phyloP scores from a whole-genome alignment of 306 rosid species.

The Prunus campanulata region DNA sequence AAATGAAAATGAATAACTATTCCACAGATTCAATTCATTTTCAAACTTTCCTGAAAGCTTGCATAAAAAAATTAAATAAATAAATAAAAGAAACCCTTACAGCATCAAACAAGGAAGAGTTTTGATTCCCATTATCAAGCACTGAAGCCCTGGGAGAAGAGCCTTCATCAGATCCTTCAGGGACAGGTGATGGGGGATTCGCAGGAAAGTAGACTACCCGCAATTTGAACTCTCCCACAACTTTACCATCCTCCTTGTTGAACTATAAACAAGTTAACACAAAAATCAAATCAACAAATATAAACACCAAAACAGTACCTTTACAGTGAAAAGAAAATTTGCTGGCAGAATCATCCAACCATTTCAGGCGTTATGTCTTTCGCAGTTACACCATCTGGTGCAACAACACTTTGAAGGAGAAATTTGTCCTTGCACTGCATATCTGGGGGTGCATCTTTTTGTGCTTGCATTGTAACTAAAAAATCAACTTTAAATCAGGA shows the following conservation, averaged over 20 bases:
- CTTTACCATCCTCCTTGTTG: conserved; percentile 41
- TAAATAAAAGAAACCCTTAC: conserved; percentile 11
- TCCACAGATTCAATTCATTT: not conserved
- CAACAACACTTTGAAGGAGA: conserved; percentile 49
- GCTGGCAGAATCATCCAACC: conserved; percentile 30
- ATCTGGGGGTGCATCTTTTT: conserved; percentile 35
- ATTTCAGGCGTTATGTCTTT: conserved; percentile 43
- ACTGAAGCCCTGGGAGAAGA: conserved; percentile 35
- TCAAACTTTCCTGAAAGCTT: not conserved
- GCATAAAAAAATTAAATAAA: not conserved
- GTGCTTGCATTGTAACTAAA: conserved; percentile 52
- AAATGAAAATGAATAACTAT: conserved; percentile 1
- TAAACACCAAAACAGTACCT: conserved; percentile 2
- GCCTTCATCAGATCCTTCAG: conserved; percentile 46
- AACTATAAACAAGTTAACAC: conserved; percentile 25
- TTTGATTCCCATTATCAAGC: conserved; percentile 39
- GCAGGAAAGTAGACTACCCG: conserved; percentile 45
- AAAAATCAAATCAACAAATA: not conserved
- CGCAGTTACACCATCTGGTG: conserved; percentile 26
- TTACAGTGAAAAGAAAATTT: not conserved
- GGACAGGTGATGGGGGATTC: conserved; percentile 49
- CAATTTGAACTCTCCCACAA: conserved; percentile 39
- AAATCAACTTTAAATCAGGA: conserved; percentile 5
- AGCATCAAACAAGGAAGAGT: conserved; percentile 41
- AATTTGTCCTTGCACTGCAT: conserved; percentile 60